Evolutionary conservation across 352 stramenopile species (phyloP).

Genomic region (Pythium aphanidermatum): DNA sequence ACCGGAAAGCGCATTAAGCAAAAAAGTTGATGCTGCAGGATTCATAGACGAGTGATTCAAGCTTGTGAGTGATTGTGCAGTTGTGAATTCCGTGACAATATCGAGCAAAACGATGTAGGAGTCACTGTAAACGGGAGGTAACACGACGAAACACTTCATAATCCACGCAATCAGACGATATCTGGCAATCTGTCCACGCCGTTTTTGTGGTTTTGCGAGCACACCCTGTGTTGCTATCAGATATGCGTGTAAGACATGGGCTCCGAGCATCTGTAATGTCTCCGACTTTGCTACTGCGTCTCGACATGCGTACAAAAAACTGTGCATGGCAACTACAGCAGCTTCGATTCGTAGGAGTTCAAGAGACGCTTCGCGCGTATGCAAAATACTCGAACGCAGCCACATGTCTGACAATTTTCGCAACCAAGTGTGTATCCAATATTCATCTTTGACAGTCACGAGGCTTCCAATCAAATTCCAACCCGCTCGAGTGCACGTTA

Average conservation of each 20-base stretch:
- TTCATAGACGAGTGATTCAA: constrained; percentile 48
- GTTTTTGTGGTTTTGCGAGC: constrained; percentile 71
- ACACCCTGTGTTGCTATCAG: constrained; percentile 48
- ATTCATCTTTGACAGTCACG: constrained; percentile 52
- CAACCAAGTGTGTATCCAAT: constrained; percentile 49
- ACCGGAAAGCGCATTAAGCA: constrained; percentile 46
- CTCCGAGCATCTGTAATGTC: constrained; percentile 50
- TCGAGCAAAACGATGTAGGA: constrained; percentile 78
- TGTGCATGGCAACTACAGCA: constrained; percentile 57
- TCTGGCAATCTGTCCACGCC: constrained; percentile 69
- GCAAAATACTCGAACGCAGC: constrained; percentile 69
- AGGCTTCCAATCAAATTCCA: constrained; percentile 76
- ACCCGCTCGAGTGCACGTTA: constrained; percentile 80
- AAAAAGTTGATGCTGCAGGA: constrained; percentile 55
- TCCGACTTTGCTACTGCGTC: constrained; percentile 22
- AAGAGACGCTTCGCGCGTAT: constrained; percentile 74
- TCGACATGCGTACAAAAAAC: constrained; percentile 44
- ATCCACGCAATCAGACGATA: constrained; percentile 75
- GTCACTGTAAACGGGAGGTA: constrained; percentile 76
- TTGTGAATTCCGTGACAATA: constrained; percentile 72
- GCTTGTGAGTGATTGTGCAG: constrained; percentile 69
- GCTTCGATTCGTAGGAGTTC: constrained; percentile 82
- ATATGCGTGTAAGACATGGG: constrained; percentile 68
- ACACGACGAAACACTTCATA: constrained; percentile 64
- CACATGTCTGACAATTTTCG: constrained; percentile 63